Percentiles rank a stretch among this genome's conserved stretches.
These are phyloP conservation scores for Penicillium freii DNA, from an alignment of 2,329 filamentous ascomycete species.

Conservation along the genomic window DNA sequence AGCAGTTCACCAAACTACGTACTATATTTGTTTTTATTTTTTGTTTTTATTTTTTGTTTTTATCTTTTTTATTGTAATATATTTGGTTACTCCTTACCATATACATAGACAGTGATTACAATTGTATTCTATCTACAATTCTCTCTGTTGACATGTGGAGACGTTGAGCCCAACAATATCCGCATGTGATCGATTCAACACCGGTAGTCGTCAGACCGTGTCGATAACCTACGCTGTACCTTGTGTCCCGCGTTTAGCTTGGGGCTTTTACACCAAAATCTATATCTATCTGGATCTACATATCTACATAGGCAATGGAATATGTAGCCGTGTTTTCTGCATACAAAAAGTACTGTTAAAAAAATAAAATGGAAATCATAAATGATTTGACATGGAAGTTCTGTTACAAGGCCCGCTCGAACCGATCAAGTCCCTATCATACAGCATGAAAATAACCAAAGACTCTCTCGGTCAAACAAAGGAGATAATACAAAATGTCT, in stretches of 20 bases:
- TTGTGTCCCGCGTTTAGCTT: neutral
- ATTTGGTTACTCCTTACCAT: neutral
- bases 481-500: slow-evolving; percentile 29
- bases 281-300: neutral
- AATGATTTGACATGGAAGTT: slow-evolving; percentile 29
- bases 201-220: slow-evolving; percentile 24
- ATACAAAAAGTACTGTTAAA: neutral
- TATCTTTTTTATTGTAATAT: neutral
- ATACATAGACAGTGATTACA: neutral
- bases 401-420: slow-evolving; percentile 42
- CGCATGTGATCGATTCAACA: slow-evolving; percentile 25
- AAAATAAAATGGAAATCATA: neutral
- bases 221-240: slow-evolving; percentile 5
- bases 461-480: slow-evolving; percentile 32
- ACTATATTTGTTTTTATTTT: too few species aligned
- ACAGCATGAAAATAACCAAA: slow-evolving; percentile 36
- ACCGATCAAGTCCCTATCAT: slow-evolving; percentile 40
- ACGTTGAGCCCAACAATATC: slow-evolving; percentile 30
- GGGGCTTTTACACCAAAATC: neutral
- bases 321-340: neutral
- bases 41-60: neutral
- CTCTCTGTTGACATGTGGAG: slow-evolving; percentile 3
- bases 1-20: neutral
- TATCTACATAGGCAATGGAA: neutral
- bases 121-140: too few species aligned